phyloP scores from a whole-genome alignment of 306 rosid genomes.

The Gastrolobium villosum region DNA sequence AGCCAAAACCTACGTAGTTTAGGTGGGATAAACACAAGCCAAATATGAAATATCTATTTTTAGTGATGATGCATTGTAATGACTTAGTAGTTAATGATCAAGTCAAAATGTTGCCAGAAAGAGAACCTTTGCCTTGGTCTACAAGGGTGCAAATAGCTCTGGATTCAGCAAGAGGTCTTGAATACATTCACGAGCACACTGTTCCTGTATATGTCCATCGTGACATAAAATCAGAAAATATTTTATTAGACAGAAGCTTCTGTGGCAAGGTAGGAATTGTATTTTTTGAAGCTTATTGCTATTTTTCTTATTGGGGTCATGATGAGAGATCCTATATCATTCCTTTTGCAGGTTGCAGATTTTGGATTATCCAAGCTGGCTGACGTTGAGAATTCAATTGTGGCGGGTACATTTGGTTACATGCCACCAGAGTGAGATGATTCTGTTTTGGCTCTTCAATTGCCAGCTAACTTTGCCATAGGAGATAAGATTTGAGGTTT shows the following conservation, averaged over 20 bases:
- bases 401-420: conserved; percentile 94
- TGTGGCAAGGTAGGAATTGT: conserved; percentile 72
- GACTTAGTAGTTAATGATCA: conserved; percentile 8
- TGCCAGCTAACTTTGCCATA: not conserved
- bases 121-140: conserved; percentile 83
- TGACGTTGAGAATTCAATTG: conserved; percentile 74
- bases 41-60: not conserved
- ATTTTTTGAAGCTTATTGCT: conserved; percentile 1
- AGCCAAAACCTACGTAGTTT: conserved; percentile 77
- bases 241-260: conserved; percentile 76
- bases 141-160: conserved; percentile 86
- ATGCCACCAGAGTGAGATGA: conserved; percentile 94
- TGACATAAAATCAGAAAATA: conserved; percentile 91
- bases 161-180: conserved; percentile 95
- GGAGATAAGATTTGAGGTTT: conserved; percentile 3
- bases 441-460: not conserved
- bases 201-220: conserved; percentile 92
- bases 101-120: conserved; percentile 53
- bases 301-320: not conserved
- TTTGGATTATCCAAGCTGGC: conserved; percentile 89
- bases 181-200: conserved; percentile 93
- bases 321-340: conserved; percentile 4
- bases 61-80: conserved; percentile 18
- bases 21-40: conserved; percentile 56
- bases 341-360: conserved; percentile 80